Conservation (phyloP, 1,284 basidiomycete species). For the Ustilago loliicola region DNA sequence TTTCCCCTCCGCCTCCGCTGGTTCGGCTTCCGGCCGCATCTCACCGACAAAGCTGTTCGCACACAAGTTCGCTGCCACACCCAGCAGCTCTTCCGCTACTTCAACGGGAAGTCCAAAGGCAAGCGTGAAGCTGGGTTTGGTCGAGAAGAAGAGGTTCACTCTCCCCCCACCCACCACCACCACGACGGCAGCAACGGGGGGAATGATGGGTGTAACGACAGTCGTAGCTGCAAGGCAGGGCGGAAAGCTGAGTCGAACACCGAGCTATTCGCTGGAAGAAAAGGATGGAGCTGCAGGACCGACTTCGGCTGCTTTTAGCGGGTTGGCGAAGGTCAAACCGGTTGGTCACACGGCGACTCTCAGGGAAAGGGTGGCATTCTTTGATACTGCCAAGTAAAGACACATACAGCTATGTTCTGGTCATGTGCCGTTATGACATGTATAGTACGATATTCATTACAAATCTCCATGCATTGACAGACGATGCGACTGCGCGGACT, state of each 20-base stretch:
- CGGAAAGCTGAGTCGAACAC: constrained; percentile 24
- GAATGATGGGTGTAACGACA: constrained; percentile 7
- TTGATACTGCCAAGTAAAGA: constrained; percentile 44
- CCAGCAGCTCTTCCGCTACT: constrained; percentile 5
- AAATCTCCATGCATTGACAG: background rate
- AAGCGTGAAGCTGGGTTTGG: constrained; percentile 31
- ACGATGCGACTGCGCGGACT: no score
- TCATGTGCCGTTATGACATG: background rate
- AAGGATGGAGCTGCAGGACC: background rate
- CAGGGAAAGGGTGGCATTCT: constrained; percentile 59
- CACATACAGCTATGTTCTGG: background rate
- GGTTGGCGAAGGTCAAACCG: constrained; percentile 25
- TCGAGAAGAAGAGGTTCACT: constrained; percentile 51
- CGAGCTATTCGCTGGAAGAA: constrained; percentile 26
- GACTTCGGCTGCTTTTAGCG: constrained; percentile 32
- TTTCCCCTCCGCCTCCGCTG: background rate
- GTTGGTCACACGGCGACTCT: constrained; percentile 44
- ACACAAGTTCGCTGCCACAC: constrained; percentile 30
- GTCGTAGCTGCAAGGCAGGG: constrained; percentile 18
- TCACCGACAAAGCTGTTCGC: constrained; percentile 49
- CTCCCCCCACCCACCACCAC: constrained; percentile 19
- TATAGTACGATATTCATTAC: background rate
- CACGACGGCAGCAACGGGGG: background rate
- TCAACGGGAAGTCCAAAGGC: constrained; percentile 11
- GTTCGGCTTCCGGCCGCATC: constrained; percentile 25